These are phyloP conservation scores for Aspergillus brasiliensis DNA, from an alignment of 2,329 filamentous ascomycete genomes.

Conservation along the genomic window DNA sequence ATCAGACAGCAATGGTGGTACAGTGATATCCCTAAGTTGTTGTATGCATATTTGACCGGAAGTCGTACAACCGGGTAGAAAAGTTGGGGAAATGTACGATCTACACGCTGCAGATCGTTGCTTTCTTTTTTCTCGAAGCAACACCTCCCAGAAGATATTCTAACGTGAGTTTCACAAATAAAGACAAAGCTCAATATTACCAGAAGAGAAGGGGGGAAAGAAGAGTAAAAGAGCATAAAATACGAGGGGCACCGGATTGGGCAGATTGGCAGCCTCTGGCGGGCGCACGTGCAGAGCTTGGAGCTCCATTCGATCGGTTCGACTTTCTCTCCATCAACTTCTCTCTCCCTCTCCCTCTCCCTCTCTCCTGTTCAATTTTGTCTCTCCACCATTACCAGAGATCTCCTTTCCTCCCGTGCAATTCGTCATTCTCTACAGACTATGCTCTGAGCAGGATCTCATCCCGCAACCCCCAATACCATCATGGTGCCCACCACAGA, in stretches of 20 bases:
- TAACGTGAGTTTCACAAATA: no score
- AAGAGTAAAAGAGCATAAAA: background rate
- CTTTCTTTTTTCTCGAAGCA: background rate
- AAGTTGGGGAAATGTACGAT: background rate
- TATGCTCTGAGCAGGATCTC: conserved; percentile 5
- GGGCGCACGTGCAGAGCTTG: conserved; percentile 28
- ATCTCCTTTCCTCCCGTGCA: background rate
- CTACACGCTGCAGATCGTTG: background rate
- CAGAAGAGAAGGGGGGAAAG: background rate
- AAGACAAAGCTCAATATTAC: no score
- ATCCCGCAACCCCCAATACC: conserved; percentile 10
- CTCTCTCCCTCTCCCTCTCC: background rate
- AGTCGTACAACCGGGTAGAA: conserved; percentile 1
- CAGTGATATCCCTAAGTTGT: background rate
- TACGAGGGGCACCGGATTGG: conserved; percentile 1
- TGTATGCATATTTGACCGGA: background rate
- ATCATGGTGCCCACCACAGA: conserved; percentile 44
- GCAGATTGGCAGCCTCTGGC: conserved; percentile 13
- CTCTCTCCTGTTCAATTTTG: background rate
- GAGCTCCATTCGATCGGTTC: conserved; percentile 15
- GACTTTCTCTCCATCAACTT: conserved; percentile 9
- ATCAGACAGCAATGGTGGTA: background rate
- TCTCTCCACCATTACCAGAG: background rate
- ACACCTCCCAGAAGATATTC: background rate
- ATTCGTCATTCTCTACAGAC: background rate